Base-by-base conservation (phyloP, 768 basidiomycete species). In the Phaeotremella fagi region DNA sequence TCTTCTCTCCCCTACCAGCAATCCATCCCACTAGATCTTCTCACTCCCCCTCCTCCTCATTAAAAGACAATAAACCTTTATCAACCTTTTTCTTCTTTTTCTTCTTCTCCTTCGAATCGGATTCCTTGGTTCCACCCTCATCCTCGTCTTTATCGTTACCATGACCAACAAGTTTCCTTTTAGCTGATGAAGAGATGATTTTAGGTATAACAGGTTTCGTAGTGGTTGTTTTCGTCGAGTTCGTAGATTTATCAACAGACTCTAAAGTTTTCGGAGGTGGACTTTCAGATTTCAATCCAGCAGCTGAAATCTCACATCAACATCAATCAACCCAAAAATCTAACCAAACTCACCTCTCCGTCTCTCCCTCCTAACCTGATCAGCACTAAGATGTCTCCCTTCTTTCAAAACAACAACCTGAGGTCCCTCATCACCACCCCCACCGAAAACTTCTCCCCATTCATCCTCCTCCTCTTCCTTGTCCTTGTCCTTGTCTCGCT, bases 381-480 rank as follows among this genome's bases (percentile, higher is more conserved):
- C 76, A 57, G 80, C 84, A 1, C 82, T 82, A 37, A 95, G 78
- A 77, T 95, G 91, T 70, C 88, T 92, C 24, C 91, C 90, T 60
- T 85, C 82, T 67, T 82, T 88, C 60, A 95, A 71, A 7, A 94
- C 90, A 2, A 95, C 88, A 6, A 95, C 83, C 68, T 88, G 87
- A 2, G 90, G 90, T 60, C 81, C 84, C 73, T 92, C 90, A 63
- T 90, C 90, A 0, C 71, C 81, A 11, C 66, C 64, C n/a, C 73
- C 73, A 14, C 71, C 72, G 48, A 50, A 65, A 20, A 50, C 52
- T 20, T 66, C 64, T 33, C 68, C 72, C 53, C 83, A 84, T 52
- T 88, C 87, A 47, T 84, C 83, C 12, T 81, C 86, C 60, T 85
- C 86, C 45, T 86, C 85, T 42, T 44, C 43, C 60, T 48, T 14